Base-by-base conservation (phyloP, 768 basidiomycete genomes). In the Podaxis carcinomalis region DNA sequence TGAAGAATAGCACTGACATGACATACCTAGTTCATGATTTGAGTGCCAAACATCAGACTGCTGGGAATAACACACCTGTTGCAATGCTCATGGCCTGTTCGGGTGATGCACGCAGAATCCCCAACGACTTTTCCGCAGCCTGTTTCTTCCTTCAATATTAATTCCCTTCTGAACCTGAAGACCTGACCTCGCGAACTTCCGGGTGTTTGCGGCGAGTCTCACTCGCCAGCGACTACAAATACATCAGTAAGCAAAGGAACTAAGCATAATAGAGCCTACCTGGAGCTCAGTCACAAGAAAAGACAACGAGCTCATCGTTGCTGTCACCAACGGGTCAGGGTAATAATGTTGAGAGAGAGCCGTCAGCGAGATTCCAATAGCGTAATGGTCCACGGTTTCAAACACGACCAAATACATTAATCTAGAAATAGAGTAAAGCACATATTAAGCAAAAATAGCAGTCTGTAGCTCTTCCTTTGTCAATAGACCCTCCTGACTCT, bases 171-270 rank as follows among this genome's bases (percentile, higher is more conserved):
- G 13, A 55, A 40, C n/a, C 23, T 32, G 9, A 36, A 64, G 39
- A 65, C 44, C 47, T 46, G 25, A 95, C 94, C 84, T 96, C 95
- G 69, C 92, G 89, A 66, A 97, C 92, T 71, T 97, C 95, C 21
- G 93, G 92, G 72, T 95, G 88, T 67, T 91, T 92, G 62, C 95
- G 78, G 67, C 88, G 83, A 25, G 92, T 93, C 77, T 96, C 95
- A 67, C 89, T 92, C 7, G 93, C 86, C 65, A 98, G 74, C 40
- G 94, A 90, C 90, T 94, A 58, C 19, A 21, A 23, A 46, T 16
- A 49, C 23, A 51, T 63, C 28, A 64, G 42, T 25, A 46, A 10
- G 2, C 23, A 27, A 27, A 49, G 19, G 5, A 11, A 35, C 13
- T 5, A 4, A 21, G 10, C 7, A 37, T 10, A 10, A 47, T 9